A percentile compares a stretch with the other conserved stretches of the same genome.
Conservation (phyloP, 176 grass and related monocot genomes). For the Rhynchospora breviuscula region DNA sequence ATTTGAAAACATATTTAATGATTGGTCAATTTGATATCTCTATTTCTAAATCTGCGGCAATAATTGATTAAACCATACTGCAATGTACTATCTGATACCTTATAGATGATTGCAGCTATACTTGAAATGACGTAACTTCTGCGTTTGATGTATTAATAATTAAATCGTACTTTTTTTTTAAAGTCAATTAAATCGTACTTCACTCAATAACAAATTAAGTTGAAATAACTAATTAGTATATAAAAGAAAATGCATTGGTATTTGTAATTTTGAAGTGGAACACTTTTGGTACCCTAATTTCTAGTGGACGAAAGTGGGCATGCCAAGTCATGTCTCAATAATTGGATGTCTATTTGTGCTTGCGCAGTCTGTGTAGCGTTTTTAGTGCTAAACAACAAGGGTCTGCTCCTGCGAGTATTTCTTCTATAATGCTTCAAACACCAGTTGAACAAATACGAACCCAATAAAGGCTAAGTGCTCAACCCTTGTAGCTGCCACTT, state of each 20-base stretch:
- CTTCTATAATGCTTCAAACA: not conserved
- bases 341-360: not conserved
- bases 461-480: not conserved
- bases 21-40: not conserved
- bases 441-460: not conserved
- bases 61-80: not conserved
- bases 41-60: not conserved
- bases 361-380: not conserved
- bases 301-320: not conserved
- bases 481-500: not conserved
- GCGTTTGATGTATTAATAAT: not conserved
- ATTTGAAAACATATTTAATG: not conserved
- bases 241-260: not conserved
- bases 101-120: not conserved
- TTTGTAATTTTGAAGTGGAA: not conserved
- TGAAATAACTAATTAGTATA: not conserved
- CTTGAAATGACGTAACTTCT: not conserved
- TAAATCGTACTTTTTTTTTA: too few relatives aligned
- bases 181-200: not conserved
- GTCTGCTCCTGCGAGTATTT: constrained; percentile 2
- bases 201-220: not conserved
- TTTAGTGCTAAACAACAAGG: constrained; percentile 4
- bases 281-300: not conserved
- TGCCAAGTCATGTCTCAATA: constrained; percentile 15
- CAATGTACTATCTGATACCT: not conserved